Base-by-base conservation (phyloP, 2,329 filamentous ascomycete species). In the Colletotrichum trifolii region DNA sequence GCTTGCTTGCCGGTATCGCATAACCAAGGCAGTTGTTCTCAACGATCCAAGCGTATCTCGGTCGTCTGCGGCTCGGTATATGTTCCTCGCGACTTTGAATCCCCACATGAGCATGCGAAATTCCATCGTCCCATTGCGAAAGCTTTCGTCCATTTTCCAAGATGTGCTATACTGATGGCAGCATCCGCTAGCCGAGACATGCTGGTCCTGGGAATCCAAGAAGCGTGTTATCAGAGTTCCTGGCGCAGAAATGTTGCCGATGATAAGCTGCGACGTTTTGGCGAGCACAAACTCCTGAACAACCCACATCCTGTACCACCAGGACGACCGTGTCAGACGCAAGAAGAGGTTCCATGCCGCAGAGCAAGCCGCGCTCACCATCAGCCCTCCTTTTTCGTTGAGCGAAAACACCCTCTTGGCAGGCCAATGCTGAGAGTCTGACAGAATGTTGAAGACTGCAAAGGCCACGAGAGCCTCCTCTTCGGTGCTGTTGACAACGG, bases 211-310 rank as follows among this genome's bases (percentile, higher is more conserved):
- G 1, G 8, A 9, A 8, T 17, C 9, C 4, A 17, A 46, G 43
- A 17, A 7, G 3, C n/a, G n/a, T 10, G 43, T 17, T 4, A 46
- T 46, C 43, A 46, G 15, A 1, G 2, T 6, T 6, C 43, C 43
- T 1, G 43, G 43, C 1, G 17, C 43, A 17, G 15, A n/a, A 17
- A 10, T 17, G 8, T 46, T 46, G 8, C 43, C 43, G 8, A 46
- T 10, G 15, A 46, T 15, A 17, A 46, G 43, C 7, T 15, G 43
- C 15, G 43, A 46, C 43, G 17, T 15, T 17, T 10, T n/a, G 7
- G 43, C 43, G 2, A 86, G 74, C 79, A 36, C 50, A 11, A 54
- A 39, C 40, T 54, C 40, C 36, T 40, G 50, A 7, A 54, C 50
- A 38, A 50, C 47, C 47, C 47, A 50, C 33, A 38, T 50, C 33